These are phyloP conservation scores for Lactifluus pinguis DNA, from an alignment of 768 basidiomycete genomes.

Conservation along the genomic window DNA sequence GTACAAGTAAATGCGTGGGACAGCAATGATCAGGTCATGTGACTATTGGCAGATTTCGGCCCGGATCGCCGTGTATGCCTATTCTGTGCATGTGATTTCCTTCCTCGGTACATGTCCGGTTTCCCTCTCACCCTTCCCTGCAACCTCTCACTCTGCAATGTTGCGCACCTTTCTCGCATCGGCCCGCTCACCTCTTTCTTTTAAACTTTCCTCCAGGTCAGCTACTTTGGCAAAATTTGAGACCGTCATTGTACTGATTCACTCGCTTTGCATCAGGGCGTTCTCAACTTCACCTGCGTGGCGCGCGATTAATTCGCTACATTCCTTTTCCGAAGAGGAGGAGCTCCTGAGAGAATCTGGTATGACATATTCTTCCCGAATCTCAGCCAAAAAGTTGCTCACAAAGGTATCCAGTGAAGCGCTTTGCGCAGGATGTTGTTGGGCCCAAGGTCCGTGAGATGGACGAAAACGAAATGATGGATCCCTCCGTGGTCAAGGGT, in stretches of 20 bases:
- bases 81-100: conserved; percentile 7
- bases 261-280: conserved; percentile 4
- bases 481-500: conserved; percentile 73
- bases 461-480: conserved; percentile 97
- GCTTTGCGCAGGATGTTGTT: conserved; percentile 85
- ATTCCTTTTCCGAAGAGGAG: conserved; percentile 89
- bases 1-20: too few species aligned
- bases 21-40: too few species aligned
- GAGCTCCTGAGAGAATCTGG: conserved; percentile 87
- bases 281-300: conserved; percentile 19
- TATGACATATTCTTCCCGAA: conserved; percentile 28
- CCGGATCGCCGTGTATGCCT: background rate
- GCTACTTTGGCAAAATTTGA: background rate
- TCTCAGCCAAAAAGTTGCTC: background rate
- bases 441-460: conserved; percentile 90
- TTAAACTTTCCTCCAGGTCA: background rate
- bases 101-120: background rate
- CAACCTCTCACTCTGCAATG: conserved; percentile 9
- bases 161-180: conserved; percentile 21
- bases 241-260: conserved; percentile 12
- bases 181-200: background rate
- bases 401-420: conserved; percentile 47
- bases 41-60: too few species aligned
- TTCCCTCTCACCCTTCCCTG: background rate
- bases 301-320: conserved; percentile 47